A percentile compares a stretch with the other conserved stretches of the same genome.
These are phyloP conservation scores for Tanacetum coccineum DNA, from an alignment of 129 eudicot species.

Conservation along the genomic window DNA sequence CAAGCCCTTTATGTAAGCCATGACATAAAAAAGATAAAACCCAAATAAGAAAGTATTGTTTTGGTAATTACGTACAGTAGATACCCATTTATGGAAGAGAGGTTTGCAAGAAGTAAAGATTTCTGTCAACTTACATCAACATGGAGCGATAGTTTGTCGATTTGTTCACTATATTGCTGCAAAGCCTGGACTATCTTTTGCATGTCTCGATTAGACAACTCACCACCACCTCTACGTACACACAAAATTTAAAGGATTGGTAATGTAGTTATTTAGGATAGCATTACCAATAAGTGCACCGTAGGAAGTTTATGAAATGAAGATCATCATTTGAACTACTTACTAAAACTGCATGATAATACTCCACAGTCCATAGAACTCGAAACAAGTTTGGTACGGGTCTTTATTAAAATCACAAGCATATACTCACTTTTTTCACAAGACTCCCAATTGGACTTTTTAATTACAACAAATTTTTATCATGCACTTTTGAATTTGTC, in stretches of 20 bases:
- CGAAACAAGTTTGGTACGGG: too few relatives aligned
- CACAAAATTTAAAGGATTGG: background rate
- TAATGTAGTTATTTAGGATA: background rate
- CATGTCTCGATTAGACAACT: constrained; percentile 77
- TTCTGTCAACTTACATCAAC: constrained; percentile 72
- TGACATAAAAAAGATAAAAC: background rate
- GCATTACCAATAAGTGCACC: background rate
- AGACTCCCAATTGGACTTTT: too few relatives aligned
- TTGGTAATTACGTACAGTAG: background rate
- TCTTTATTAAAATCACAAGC: too few relatives aligned
- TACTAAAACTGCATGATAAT: background rate
- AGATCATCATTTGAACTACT: too few relatives aligned
- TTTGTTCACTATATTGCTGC: constrained; percentile 92
- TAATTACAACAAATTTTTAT: too few relatives aligned
- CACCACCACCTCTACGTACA: constrained; percentile 58
- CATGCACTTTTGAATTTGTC: too few relatives aligned
- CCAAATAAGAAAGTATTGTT: background rate
- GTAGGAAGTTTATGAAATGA: background rate
- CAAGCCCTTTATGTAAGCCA: background rate
- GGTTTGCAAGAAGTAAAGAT: background rate
- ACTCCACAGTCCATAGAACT: too few relatives aligned
- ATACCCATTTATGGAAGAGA: background rate
- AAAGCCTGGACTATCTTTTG: constrained; percentile 84
- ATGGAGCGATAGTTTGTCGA: constrained; percentile 85
- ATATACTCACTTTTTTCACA: too few relatives aligned